Conservation (phyloP, 2,329 filamentous ascomycete genomes). For the Coniochaeta pulveracea region DNA sequence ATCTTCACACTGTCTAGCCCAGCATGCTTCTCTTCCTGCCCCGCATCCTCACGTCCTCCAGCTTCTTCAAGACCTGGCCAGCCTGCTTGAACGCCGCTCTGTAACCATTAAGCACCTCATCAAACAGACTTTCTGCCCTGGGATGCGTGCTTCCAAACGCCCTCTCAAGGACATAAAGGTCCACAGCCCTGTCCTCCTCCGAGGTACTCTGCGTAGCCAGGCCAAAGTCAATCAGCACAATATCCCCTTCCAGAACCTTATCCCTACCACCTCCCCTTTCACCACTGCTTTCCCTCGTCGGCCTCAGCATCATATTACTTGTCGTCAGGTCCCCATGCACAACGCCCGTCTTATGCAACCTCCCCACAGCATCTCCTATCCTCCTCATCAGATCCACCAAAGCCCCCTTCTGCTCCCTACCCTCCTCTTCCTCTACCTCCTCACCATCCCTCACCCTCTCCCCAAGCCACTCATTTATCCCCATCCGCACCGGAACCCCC, state of each 20-base stretch:
- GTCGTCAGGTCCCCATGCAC: constrained; percentile 95
- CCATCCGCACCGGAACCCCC: constrained; percentile 57
- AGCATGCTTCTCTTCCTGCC: constrained; percentile 96
- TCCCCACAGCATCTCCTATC: constrained; percentile 62
- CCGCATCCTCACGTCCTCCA: constrained; percentile 88
- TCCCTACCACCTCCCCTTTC: constrained; percentile 8
- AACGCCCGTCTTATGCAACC: constrained; percentile 72
- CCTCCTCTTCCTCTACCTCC: constrained; percentile 15
- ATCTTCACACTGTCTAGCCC: constrained; percentile 41
- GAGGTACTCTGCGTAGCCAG: constrained; percentile 69
- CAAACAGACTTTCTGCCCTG: constrained; percentile 65
- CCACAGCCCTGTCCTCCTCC: constrained; percentile 90
- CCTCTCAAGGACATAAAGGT: constrained; percentile 89
- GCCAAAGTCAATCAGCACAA: constrained; percentile 91
- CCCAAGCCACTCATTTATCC: constrained; percentile 58
- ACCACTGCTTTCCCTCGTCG: constrained; percentile 15
- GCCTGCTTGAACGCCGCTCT: constrained; percentile 64
- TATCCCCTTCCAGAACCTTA: constrained; percentile 49
- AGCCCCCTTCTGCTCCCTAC: constrained; percentile 36
- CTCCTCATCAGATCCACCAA: constrained; percentile 54
- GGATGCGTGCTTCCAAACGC: constrained; percentile 95
- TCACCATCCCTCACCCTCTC: constrained; percentile 26
- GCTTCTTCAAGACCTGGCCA: constrained; percentile 59
- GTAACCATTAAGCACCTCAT: constrained; percentile 65
- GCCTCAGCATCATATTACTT: constrained; percentile 83